Evolutionary conservation across 257 asterid species (phyloP), one percentile per base, ranked within the genome.

Genomic region (Solanum chmielewskii): DNA sequence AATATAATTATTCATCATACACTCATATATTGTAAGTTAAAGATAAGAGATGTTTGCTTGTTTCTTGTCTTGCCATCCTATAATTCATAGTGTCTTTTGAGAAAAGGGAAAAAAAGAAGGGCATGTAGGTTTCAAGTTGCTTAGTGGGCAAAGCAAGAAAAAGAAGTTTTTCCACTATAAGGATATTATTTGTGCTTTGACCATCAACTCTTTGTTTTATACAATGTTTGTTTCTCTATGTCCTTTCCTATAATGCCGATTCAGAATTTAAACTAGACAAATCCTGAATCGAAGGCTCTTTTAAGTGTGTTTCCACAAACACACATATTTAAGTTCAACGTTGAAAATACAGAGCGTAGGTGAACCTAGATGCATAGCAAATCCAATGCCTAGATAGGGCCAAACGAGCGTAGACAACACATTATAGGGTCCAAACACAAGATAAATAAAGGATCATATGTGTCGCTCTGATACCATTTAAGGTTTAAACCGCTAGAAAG

Each of bases 41-140:
- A 76, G 93, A 92, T 91, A 90, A 91, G 91, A 85, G 66, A 47
- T n/a, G 82, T 23, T 93, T 93, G 86, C 90, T 88, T 90, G 92
- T 69, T 91, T 91, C 91, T 87, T 47, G 64, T 71, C 21, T 84
- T 91, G 89, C 73, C 93, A 84, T 90, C 92, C 90, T 89, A 87
- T 21, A 80, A 87, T 92, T 75, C 90, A 87, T 85, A 88, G 86
- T 90, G 91, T 87, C 93, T 88, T 80, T 31, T 85, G 76, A 84
- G 31, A 35, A 35, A 20, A 27, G 25, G 20, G 29, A 20, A 11
- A 69, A 29, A 18, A n/a, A 60, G 83, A 47, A 85, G 81, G 78
- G 83, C 74, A 88, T 84, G 64, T 64, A 86, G 56, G 83, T 88
- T 87, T 73, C 88, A 76, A 88, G 92, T 86, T 92, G 89, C 87